Evolutionary conservation across 23 red algal species (phyloP), one percentile per base, ranked within the genome.

Genomic region (Gracilaria caudata): DNA sequence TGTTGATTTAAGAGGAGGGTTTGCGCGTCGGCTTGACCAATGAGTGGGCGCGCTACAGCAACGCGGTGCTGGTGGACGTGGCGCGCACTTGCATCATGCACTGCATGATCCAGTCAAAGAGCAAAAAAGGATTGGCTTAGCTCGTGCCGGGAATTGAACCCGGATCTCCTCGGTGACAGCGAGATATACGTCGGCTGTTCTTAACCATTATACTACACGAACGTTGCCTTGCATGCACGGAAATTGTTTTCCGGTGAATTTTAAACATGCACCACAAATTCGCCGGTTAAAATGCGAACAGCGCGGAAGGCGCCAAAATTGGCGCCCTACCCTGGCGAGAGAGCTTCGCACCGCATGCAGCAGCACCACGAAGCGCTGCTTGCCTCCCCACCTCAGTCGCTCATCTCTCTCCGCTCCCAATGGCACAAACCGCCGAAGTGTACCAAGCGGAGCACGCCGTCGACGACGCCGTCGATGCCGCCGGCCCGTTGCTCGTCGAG

Each of bases 141-240:
- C 83, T 87, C 83, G 83, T 87, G 83, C 83, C 83, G 83, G 83
- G 83, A 87, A 87, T 87, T 87, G 83, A 87, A 87, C 83, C 83
- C 83, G 83, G 83, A 87, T 87, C 83, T 78, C 83, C 68, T 87
- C 83, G 83, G 83, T 87, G 83, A 87, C 83, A 87, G 83, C 83
- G 83, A 87, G 68, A 87, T 87, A 87, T 87, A 87, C 83, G 49
- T 44, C 65, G 83, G 83, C 66, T 76, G 65, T 40, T 28, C 33
- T 71, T 71, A 71, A 71, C 65, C 65, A 71, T 71, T 71, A 71
- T 71, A 71, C 65, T 71, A 71, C 65, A 71, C 65, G 65, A 71
- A 71, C 65, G 65, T 71, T 71, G 34, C 4, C 65, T 4, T 6
- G 8, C 1, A 19, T n/a, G 19, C 17, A 3, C 9, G n/a, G 28